These are phyloP conservation scores for Zizania latifolia DNA, from an alignment of 176 grass and related monocot genomes.

Conservation along the genomic window DNA sequence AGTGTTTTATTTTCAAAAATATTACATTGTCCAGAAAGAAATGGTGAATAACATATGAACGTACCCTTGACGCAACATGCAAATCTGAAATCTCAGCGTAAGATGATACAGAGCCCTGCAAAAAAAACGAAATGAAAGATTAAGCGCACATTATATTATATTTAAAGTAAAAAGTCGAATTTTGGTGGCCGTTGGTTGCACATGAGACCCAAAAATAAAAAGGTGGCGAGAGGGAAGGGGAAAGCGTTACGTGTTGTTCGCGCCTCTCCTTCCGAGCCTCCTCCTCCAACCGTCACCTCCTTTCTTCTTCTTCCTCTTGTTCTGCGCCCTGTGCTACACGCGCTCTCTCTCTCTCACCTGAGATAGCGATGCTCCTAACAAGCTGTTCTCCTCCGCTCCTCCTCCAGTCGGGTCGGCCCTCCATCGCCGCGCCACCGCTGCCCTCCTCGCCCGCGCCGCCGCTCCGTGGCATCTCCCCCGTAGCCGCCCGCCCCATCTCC, in stretches of 20 bases:
- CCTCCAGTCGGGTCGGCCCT: constrained; percentile 27
- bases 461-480: constrained; percentile 43
- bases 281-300: neutral
- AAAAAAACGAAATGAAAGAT: neutral
- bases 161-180: neutral
- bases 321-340: neutral
- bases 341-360: neutral
- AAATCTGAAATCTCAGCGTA: too few relatives aligned
- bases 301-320: neutral
- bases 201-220: neutral
- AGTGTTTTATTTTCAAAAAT: too few relatives aligned
- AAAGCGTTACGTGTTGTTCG: neutral
- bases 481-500: constrained; percentile 46
- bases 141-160: neutral
- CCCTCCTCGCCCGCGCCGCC: constrained; percentile 22
- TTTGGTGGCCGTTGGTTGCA: neutral
- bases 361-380: neutral
- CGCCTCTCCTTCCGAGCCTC: too few relatives aligned
- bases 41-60: too few relatives aligned
- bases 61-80: too few relatives aligned
- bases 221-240: neutral
- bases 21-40: too few relatives aligned
- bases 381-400: neutral
- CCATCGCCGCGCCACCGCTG: constrained; percentile 23
- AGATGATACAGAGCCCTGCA: too few relatives aligned